Base-by-base conservation (phyloP, 2,329 filamentous ascomycete genomes). In the Orbilia brochopaga region DNA sequence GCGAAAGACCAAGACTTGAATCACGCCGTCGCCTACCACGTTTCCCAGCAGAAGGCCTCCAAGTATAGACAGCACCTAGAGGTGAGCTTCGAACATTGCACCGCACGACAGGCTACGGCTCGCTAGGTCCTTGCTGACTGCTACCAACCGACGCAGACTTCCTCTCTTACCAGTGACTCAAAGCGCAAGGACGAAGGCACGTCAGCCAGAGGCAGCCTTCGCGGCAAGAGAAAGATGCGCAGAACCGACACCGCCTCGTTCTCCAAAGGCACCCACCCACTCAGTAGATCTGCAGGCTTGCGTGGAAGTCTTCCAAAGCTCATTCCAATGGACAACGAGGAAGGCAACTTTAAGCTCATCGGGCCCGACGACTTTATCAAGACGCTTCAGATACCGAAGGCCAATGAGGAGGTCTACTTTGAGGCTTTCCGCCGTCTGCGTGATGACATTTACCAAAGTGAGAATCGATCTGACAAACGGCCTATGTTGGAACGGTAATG, bases 11-110 rank as follows among this genome's bases (percentile, higher is more conserved):
- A 51, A 10, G 32, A 72, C 4, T 30, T 72, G 50, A 58, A 72
- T n/a, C 30, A 23, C 13, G 54, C 50, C 19, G 67, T 72, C 5
- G 67, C 67, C 48, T 65, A 60, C 21, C 54, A 64, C n/a, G 67
- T 72, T 3, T 58, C 67, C 7, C 60, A 72, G 27, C 27, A 56
- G 30, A 56, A 52, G 24, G 51, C 55, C 2, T 72, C 55, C 1
- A 72, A 72, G 13, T 72, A 72, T 21, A 54, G 67, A 11, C 67
- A 72, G 17, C 42, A 65, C 3, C 55, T 72, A 8, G 67, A 72
- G 50, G 67, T 65, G 10, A 44, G 40, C 27, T 35, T 42, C 13
- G 24, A 5, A 5, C 11, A 17, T 50, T 32, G n/a, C n/a, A n/a
- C n/a, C n/a, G n/a, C n/a, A n/a, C n/a, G n/a, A n/a, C n/a, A n/a